phyloP scores from a whole-genome alignment of 257 asterid species.

The Nicotiana otophora region DNA sequence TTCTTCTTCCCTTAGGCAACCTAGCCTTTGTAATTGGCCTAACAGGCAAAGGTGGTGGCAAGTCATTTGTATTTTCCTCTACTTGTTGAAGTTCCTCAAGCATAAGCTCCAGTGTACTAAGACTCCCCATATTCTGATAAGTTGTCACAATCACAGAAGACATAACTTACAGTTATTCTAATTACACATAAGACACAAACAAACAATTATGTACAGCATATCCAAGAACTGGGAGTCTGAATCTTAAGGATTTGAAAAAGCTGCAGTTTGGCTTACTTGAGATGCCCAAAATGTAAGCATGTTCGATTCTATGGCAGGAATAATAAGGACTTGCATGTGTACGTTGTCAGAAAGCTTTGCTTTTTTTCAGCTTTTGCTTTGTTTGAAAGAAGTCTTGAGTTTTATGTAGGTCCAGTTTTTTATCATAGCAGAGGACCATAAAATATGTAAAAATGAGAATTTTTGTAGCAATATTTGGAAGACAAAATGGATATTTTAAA shows the following conservation, averaged over 20 bases:
- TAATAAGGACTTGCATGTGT: conserved; percentile 5
- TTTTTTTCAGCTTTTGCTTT: conserved; percentile 8
- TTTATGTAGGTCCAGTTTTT: conserved; percentile 1
- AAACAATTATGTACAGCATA: background rate
- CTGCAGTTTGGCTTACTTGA: conserved; percentile 6
- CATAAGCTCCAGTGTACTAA: conserved; percentile 74
- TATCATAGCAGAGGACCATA: background rate
- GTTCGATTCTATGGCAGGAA: background rate
- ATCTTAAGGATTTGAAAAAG: background rate
- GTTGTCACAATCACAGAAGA: conserved; percentile 27
- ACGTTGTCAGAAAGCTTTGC: conserved; percentile 8
- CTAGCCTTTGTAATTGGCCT: conserved; percentile 64
- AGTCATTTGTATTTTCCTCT: conserved; percentile 33
- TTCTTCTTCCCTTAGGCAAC: conserved; percentile 47
- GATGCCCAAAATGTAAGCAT: conserved; percentile 5
- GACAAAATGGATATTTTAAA: conserved; percentile 2
- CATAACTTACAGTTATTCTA: background rate
- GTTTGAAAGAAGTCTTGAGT: conserved; percentile 7
- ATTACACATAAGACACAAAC: background rate
- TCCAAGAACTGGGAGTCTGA: conserved; percentile 4
- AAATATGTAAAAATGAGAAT: background rate
- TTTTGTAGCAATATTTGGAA: background rate
- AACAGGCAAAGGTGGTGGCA: conserved; percentile 59
- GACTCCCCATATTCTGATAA: conserved; percentile 32
- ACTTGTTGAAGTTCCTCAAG: conserved; percentile 48